These are phyloP conservation scores for Saposhnikovia divaricata DNA, from an alignment of 129 eudicot genomes.

Conservation along the genomic window DNA sequence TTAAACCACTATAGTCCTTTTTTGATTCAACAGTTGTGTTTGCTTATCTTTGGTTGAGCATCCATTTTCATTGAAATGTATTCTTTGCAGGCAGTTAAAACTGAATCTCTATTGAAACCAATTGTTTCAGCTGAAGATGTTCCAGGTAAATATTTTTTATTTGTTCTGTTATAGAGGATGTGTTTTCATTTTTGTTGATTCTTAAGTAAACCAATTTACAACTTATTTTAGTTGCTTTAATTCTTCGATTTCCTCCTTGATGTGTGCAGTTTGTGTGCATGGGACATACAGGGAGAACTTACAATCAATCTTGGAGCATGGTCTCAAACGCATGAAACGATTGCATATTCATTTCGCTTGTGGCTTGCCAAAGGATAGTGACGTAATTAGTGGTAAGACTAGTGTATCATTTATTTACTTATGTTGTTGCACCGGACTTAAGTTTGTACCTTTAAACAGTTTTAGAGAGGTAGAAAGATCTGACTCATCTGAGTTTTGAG, in stretches of 20 bases:
- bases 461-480: neutral
- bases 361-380: constrained; percentile 80
- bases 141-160: constrained; percentile 36
- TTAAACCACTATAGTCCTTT: neutral
- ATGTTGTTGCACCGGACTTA: neutral
- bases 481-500: neutral
- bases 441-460: neutral
- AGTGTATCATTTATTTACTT: neutral
- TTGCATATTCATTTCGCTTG: constrained; percentile 83
- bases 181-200: neutral
- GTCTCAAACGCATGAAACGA: constrained; percentile 89
- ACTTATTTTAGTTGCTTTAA: neutral
- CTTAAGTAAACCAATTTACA: neutral
- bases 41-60: neutral
- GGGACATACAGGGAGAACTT: constrained; percentile 83
- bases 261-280: constrained; percentile 69
- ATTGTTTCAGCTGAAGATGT: constrained; percentile 74
- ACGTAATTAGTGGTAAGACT: constrained; percentile 78
- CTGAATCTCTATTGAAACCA: constrained; percentile 76
- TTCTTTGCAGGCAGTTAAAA: constrained; percentile 65
- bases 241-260: neutral
- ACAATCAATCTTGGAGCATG: constrained; percentile 56
- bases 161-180: neutral
- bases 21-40: neutral
- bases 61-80: neutral